A percentile compares a stretch with the other conserved stretches of the same genome.
Evolutionary conservation across 495 filamentous ascomycete species (phyloP).

Genomic region (Geopyxis carbonaria): DNA sequence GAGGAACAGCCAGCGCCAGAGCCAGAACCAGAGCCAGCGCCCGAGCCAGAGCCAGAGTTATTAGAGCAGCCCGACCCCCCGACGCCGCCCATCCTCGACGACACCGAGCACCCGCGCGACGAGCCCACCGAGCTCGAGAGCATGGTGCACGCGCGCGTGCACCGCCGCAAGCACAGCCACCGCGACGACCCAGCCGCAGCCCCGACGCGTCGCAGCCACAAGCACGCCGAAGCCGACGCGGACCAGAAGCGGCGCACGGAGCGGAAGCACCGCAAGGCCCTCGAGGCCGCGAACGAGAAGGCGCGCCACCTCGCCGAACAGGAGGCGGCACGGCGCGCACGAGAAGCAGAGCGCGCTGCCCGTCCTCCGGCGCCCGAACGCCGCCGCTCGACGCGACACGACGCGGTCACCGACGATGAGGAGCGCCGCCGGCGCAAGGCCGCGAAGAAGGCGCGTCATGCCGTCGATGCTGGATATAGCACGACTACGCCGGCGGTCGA

Average conservation of each 20-base stretch:
- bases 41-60: not conserved
- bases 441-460: not conserved
- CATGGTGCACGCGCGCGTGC: not conserved
- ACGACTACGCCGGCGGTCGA: not conserved
- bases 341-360: not conserved
- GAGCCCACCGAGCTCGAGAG: too few relatives aligned
- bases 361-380: not conserved
- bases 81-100: not conserved
- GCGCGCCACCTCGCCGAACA: constrained; percentile 1
- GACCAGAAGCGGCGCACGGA: not conserved
- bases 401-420: too few relatives aligned
- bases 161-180: not conserved
- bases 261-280: not conserved
- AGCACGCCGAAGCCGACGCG: not conserved
- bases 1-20: too few relatives aligned
- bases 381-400: not conserved
- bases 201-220: not conserved
- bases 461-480: not conserved
- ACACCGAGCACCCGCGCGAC: constrained; percentile 2
- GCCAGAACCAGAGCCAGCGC: not conserved
- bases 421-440: not conserved
- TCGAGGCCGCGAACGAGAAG: constrained; percentile 1
- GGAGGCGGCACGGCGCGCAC: not conserved
- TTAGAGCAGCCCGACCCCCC: not conserved
- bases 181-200: not conserved